Evolutionary conservation across 495 filamentous ascomycete species (phyloP), one percentile per base, ranked within the genome.

Genomic region (Rhypophila decipiens): DNA sequence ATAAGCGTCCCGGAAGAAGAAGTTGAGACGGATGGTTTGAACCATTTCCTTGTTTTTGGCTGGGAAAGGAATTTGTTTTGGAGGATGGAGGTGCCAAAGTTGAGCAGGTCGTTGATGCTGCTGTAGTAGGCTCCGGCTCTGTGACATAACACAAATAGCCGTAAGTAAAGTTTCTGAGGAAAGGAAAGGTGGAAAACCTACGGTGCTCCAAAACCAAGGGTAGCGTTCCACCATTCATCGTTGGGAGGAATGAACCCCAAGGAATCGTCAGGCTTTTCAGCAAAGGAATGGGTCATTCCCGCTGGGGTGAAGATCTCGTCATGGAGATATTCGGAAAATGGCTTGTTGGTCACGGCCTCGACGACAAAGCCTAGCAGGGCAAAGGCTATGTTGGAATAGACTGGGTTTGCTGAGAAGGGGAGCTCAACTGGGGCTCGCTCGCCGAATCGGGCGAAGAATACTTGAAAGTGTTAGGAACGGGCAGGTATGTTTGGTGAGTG

Each of bases 1-100:
- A 81, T 60, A 4, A 64, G 53, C 4, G 64, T 42, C 8, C 63
- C 62, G 0, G 67, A 47, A 4, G 69, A 68, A 0, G 75, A 68
- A 17, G 77, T 80, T 36, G 71, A 65, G 2, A 71, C 50, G 1
- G 35, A 15, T 0, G 78, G 79, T 50, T 80, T 78, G 53, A 84
- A 58, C 78, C 78, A 83, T 31, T 69, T 51, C 47, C 74, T 67
- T 0, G 78, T 84, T 22, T 61, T 55, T 13, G 56, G 39, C 0
- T 64, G 39, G 1, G 70, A 52, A 5, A 82, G 58, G 12, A 81
- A 46, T 0, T 58, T 59, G 31, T 66, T 62, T 34, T 67, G 68
- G 11, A 82, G 68, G 45, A 82, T 73, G 9, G 70, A 71, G 11
- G 61, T 62, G 12, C 75, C 75, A 9, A 80, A 57, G 9, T 61